Percentiles rank a stretch among this genome's conserved stretches.
These are phyloP conservation scores for Trichoderma aggressivum DNA, from an alignment of 2,329 filamentous ascomycete species.

Conservation along the genomic window DNA sequence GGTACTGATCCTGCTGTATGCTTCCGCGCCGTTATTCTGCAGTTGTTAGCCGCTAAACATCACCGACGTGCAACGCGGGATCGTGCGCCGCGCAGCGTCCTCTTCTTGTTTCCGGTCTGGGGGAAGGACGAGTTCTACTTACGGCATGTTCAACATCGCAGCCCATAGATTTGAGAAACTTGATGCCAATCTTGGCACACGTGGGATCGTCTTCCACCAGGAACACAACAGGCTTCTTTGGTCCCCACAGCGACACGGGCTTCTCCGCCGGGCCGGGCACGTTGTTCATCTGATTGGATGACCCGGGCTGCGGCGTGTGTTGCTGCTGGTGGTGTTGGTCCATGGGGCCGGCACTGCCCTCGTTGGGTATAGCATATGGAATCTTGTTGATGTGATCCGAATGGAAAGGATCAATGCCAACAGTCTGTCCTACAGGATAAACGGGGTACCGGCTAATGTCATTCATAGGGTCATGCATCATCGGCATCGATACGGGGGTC, in stretches of 20 bases:
- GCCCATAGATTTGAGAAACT: conserved; percentile 63
- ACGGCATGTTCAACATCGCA: conserved; percentile 67
- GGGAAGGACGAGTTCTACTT: conserved; percentile 30
- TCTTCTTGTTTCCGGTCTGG: neutral
- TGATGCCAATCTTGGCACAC: conserved; percentile 64
- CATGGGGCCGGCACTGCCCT: conserved; percentile 41
- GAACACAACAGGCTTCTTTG: conserved; percentile 71
- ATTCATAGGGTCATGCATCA: conserved; percentile 53
- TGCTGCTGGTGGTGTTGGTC: conserved; percentile 33
- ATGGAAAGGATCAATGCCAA: conserved; percentile 92
- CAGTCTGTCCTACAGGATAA: conserved; percentile 85
- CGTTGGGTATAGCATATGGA: conserved; percentile 72
- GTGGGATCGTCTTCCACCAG: conserved; percentile 81
- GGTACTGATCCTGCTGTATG: conserved; percentile 74
- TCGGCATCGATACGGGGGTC: conserved; percentile 41
- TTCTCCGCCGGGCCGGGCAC: conserved; percentile 32
- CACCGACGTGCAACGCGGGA: neutral
- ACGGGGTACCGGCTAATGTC: conserved; percentile 64
- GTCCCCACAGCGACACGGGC: conserved; percentile 50
- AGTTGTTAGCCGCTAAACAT: conserved; percentile 13
- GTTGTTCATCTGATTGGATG: conserved; percentile 22
- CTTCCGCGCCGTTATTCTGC: conserved; percentile 74
- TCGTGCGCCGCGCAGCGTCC: neutral
- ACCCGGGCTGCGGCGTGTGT: conserved; percentile 18
- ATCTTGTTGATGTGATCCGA: conserved; percentile 94